Evolutionary conservation across 768 basidiomycete species (phyloP).

Genomic region (Guyanaporus albipodus): DNA sequence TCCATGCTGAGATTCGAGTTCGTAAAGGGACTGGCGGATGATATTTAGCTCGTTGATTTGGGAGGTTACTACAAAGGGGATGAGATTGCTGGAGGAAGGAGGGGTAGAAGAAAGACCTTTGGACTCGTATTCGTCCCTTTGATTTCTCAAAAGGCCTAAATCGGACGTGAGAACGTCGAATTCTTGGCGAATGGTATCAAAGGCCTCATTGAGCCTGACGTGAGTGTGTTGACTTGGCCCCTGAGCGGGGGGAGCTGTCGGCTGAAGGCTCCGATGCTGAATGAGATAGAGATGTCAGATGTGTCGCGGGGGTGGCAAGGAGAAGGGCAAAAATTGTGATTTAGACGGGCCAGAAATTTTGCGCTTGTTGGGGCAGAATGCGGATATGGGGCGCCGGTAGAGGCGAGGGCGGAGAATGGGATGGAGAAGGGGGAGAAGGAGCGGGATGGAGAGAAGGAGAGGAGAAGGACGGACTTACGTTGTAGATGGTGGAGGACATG

Average conservation of each 20-base stretch:
- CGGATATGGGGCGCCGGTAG: not conserved
- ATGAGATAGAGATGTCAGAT: slow-evolving; percentile 16
- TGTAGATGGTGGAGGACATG: slow-evolving; percentile 40
- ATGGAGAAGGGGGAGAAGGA: not conserved
- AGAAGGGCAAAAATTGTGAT: not conserved
- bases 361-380: slow-evolving; percentile 5
- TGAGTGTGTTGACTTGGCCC: slow-evolving; percentile 39
- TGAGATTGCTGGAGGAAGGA: slow-evolving; percentile 8
- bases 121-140: slow-evolving; percentile 86
- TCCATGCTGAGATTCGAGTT: slow-evolving; percentile 84
- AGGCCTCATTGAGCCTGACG: slow-evolving; percentile 63
- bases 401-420: not conserved
- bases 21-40: slow-evolving; percentile 86
- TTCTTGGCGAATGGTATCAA: slow-evolving; percentile 81
- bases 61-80: slow-evolving; percentile 48
- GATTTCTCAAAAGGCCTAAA: slow-evolving; percentile 58
- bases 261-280: slow-evolving; percentile 55
- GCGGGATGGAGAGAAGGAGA: not conserved
- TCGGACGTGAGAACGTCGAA: slow-evolving; percentile 75
- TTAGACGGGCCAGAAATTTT: slow-evolving; percentile 24
- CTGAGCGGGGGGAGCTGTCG: slow-evolving; percentile 43
- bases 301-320: not conserved
- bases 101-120: slow-evolving; percentile 52
- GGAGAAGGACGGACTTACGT: slow-evolving; percentile 26
- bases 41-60: slow-evolving; percentile 90